Conservation (phyloP, 2,329 filamentous ascomycete species). For the Fusarium newnesense region DNA sequence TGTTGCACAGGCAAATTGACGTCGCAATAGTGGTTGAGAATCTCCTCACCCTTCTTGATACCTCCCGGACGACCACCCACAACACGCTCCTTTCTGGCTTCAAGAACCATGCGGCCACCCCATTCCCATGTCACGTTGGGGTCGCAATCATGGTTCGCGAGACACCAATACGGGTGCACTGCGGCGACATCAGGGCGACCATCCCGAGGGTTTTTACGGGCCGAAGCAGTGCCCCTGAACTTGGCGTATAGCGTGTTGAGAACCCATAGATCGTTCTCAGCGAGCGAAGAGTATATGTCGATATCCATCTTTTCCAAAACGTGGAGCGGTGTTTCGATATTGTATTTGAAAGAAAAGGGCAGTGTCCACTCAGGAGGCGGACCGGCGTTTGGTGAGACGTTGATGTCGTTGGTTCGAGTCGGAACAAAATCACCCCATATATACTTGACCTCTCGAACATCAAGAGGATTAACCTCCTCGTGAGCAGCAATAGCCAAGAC, state of each 20-base stretch:
- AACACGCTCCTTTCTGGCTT: slow-evolving; percentile 68
- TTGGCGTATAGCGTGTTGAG: slow-evolving; percentile 94
- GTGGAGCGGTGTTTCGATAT: slow-evolving; percentile 78
- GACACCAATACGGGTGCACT: slow-evolving; percentile 94
- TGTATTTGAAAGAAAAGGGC: slow-evolving; percentile 81
- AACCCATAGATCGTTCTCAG: slow-evolving; percentile 78
- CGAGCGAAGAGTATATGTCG: slow-evolving; percentile 72
- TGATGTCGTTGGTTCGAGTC: slow-evolving; percentile 62
- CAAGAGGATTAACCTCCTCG: slow-evolving; percentile 69
- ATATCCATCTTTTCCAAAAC: slow-evolving; percentile 87
- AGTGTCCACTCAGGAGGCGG: slow-evolving; percentile 73
- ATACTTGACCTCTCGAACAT: slow-evolving; percentile 72
- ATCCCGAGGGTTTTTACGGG: slow-evolving; percentile 78
- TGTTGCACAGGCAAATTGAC: slow-evolving; percentile 80
- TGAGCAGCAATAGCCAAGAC: slow-evolving; percentile 71
- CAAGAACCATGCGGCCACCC: slow-evolving; percentile 80
- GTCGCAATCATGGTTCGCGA: slow-evolving; percentile 96
- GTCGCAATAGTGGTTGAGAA: slow-evolving; percentile 96
- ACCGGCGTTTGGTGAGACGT: slow-evolving; percentile 62
- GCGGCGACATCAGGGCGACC: slow-evolving; percentile 91
- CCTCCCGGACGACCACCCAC: slow-evolving; percentile 64
- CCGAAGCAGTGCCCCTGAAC: slow-evolving; percentile 91
- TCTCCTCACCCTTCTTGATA: slow-evolving; percentile 82
- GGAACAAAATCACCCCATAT: slow-evolving; percentile 76
- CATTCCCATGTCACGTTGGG: slow-evolving; percentile 97